Evolutionary conservation across 148 eudicot species (phyloP).

Genomic region (Chenopodium formosanum): DNA sequence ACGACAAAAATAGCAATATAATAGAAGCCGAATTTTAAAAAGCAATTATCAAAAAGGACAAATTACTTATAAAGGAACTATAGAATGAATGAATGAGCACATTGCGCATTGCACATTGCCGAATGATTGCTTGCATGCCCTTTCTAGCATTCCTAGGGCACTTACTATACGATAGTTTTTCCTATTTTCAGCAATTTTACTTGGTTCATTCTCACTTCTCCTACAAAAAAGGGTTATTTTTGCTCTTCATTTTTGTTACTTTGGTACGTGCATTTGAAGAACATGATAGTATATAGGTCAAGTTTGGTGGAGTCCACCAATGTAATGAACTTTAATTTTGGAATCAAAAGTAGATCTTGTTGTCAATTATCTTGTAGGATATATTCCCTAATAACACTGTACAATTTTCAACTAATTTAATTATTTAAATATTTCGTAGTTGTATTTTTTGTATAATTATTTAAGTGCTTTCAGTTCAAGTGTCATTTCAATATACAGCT

Average conservation of each 20-base stretch:
- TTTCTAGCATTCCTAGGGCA: not conserved
- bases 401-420: not conserved
- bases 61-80: not conserved
- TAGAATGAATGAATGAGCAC: not conserved
- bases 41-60: constrained; percentile 7
- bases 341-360: not conserved
- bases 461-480: not conserved
- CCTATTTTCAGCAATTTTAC: not conserved
- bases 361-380: not conserved
- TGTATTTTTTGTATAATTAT: not conserved
- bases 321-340: not conserved
- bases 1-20: not conserved
- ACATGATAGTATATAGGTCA: not conserved
- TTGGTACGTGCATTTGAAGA: not conserved
- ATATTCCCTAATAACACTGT: not conserved
- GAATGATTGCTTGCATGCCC: constrained; percentile 6
- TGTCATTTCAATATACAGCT: not conserved
- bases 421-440: not conserved
- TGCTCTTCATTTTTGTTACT: not conserved
- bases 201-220: not conserved
- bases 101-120: not conserved
- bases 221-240: not conserved
- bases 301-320: constrained; percentile 8
- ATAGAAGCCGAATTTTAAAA: not conserved
- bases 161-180: not conserved